phyloP scores from a whole-genome alignment of 805 yeast species.

The Danielozyma ontarioensis region DNA sequence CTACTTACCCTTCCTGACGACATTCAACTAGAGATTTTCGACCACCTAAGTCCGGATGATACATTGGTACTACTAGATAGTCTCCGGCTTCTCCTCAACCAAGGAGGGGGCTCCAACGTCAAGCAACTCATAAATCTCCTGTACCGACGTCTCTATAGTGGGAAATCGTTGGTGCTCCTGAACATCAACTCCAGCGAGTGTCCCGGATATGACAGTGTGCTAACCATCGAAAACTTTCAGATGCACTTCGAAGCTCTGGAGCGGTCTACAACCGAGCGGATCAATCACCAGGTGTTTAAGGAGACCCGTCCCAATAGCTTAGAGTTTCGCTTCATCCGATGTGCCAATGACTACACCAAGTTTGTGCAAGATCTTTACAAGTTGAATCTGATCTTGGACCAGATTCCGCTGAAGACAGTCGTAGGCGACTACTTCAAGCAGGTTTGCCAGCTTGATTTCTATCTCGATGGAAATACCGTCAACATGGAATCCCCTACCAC shows the following conservation, averaged over 20 bases:
- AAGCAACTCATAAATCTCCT: slow-evolving; percentile 4
- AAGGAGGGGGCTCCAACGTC: no score
- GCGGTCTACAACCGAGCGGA: no score
- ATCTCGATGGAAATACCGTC: slow-evolving; percentile 23
- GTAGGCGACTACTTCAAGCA: slow-evolving; percentile 10
- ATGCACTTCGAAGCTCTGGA: slow-evolving; percentile 5
- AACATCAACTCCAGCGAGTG: slow-evolving; percentile 3
- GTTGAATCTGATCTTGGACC: slow-evolving; percentile 14
- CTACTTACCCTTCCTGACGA: slow-evolving; percentile 1
- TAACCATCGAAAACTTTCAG: slow-evolving; percentile 10
- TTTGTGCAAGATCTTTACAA: slow-evolving; percentile 16
- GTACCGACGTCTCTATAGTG: slow-evolving; percentile 16
- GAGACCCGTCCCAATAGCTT: slow-evolving; percentile 15
- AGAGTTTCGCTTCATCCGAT: slow-evolving; percentile 17
- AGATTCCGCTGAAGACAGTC: slow-evolving; percentile 6
- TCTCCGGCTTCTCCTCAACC: slow-evolving; percentile 7
- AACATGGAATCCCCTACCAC: slow-evolving; percentile 27
- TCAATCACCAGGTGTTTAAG: slow-evolving; percentile 6
- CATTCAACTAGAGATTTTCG: slow-evolving; percentile 2
- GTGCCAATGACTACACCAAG: slow-evolving; percentile 16
- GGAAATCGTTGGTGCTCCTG: slow-evolving; percentile 10
- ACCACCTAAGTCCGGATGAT: no score
- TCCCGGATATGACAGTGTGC: slow-evolving; percentile 6
- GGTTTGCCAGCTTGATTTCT: slow-evolving; percentile 16
- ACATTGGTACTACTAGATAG: no score